Evolutionary conservation across 805 yeast species (phyloP), one percentile per base, ranked within the genome.

Genomic region (Lipomyces starkeyi): DNA sequence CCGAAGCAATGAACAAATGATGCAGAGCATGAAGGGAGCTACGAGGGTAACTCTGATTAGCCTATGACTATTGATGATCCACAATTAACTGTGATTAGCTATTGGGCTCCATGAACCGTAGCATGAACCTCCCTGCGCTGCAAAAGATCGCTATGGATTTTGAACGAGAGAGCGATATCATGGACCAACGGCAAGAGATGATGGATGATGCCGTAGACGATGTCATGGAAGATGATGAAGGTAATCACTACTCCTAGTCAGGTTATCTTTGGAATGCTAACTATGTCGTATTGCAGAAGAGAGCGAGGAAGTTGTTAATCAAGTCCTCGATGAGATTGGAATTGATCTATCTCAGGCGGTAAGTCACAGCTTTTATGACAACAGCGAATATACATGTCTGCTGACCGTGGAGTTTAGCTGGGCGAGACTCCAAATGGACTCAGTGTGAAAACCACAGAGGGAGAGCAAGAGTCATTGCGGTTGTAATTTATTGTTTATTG

Each of bases 111-210:
- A 91, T 95, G 96, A 95, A 95, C 78, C 83, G 88, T 74, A 87
- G 87, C 66, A 90, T 95, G 96, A 95, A 96, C 76, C 80, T 95
- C 70, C 97, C 97, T 0, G 96, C 91, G 73, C 81, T 95, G 69
- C 89, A 91, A 66, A 85, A 89, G 69, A 95, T 95, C 25, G 92
- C 98, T 2, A 93, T 91, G 90, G 98, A 95, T 75, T 95, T 95
- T 78, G 97, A 95, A 75, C 88, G 87, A 75, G 97, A 94, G 76
- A 91, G 91, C 79, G 99, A 96, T 77, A 82, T 96, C 74, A 95
- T 95, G 98, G 98, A 94, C 78, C 99, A 95, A 80, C 89, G 97
- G 76, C 98, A 96, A 79, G 99, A 96, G 78, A 91, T 96, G 87
- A 95, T 95, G 90, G 99, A 95, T 77, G 99, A 95, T 77, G 96